Evolutionary conservation across 441 rosid genomes (phyloP), one percentile per base, ranked within the genome.

Genomic region (Eugenia klotzschiana): DNA sequence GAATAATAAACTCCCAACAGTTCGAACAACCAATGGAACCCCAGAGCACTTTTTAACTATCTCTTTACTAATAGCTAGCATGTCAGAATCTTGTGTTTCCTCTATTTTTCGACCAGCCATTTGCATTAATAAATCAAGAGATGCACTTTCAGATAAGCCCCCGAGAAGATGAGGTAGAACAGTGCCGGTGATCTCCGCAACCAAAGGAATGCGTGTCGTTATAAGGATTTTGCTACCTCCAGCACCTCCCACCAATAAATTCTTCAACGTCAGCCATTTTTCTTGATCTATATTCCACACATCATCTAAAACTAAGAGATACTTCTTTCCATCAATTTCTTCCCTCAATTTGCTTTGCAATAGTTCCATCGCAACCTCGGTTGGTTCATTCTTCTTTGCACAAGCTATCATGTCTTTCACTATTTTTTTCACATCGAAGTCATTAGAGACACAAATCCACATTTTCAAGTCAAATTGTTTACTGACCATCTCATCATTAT

Each of bases 311-410:
- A 58, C 23, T 27, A 58, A 15, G 1, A 58, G 73, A 3, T 58
- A 58, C 16, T 0, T 27, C 41, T 15, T 27, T 7, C 23, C 41
- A 7, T 7, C 0, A 1, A 58, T 58, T 15, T 0, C 6, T 27
- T 0, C 1, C 23, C 73, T 27, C 0, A 27, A 0, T 0, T 58
- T 0, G 1, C 1, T 7, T 58, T 58, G 73, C 72, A 58, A 58
- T 0, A 0, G 1, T 15, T 58, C 40, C 40, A 58, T 58, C 0
- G 1, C 0, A 15, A 0, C 40, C 6, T 27, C 40, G 0, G 0
- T 2, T 0, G 5, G 5, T 13, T 1, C 72, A 3, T 14, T 0
- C 3, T 3, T 15, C 3, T 27, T 3, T 27, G 5, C 11, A 58
- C 40, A 15, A 6, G 72, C 40, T 27, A 58, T 0, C 0, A 58